phyloP scores from a whole-genome alignment of 805 yeast genomes.

The Barnettozyma sp. region DNA sequence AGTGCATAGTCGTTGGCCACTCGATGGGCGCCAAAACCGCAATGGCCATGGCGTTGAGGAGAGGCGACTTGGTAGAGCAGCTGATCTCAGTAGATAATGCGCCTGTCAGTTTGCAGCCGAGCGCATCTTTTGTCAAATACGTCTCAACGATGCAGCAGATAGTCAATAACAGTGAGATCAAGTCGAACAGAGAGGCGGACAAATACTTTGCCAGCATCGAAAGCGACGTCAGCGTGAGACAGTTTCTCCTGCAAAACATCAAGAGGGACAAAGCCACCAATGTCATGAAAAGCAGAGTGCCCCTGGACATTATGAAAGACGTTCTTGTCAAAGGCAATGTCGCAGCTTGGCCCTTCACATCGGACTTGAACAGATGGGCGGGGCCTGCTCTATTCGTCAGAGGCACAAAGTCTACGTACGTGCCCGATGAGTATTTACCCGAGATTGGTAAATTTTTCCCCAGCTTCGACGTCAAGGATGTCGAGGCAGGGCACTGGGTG shows the following conservation, averaged over 20 bases:
- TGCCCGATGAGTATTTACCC: constrained; percentile 75
- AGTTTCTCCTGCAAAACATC: constrained; percentile 70
- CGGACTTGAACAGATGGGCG: constrained; percentile 45
- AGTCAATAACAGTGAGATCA: constrained; percentile 37
- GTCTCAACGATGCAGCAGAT: constrained; percentile 56
- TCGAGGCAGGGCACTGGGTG: constrained; percentile 91
- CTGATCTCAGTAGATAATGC: constrained; percentile 84
- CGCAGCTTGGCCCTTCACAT: constrained; percentile 71
- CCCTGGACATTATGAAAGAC: constrained; percentile 61
- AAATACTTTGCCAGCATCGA: constrained; percentile 57
- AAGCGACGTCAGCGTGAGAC: constrained; percentile 51
- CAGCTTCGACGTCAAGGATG: constrained; percentile 59
- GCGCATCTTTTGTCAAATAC: constrained; percentile 59
- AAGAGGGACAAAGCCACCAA: constrained; percentile 34
- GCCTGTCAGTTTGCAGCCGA: constrained; percentile 60
- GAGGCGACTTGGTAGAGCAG: constrained; percentile 53
- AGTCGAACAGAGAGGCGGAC: constrained; percentile 61
- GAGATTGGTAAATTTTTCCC: constrained; percentile 77
- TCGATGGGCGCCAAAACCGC: constrained; percentile 94
- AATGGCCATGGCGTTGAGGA: constrained; percentile 74
- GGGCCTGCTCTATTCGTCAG: constrained; percentile 76
- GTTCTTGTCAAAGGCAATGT: constrained; percentile 59
- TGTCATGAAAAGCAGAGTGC: constrained; percentile 40
- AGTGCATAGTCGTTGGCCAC: constrained; percentile 68
- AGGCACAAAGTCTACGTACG: constrained; percentile 68